These are phyloP conservation scores for Filobasidium wieringae DNA, from an alignment of 768 basidiomycete genomes.

Conservation along the genomic window DNA sequence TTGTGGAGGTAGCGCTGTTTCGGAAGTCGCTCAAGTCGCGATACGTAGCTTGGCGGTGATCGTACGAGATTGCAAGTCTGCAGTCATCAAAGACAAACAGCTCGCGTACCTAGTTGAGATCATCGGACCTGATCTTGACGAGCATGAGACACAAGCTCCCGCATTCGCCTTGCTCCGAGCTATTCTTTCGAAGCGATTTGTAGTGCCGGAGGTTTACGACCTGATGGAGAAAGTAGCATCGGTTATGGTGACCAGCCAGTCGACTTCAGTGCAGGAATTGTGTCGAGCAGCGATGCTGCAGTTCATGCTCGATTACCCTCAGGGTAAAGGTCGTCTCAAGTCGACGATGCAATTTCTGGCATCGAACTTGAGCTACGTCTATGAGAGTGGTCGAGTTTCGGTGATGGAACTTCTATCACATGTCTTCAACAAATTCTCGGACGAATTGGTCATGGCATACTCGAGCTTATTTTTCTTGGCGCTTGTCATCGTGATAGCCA, in stretches of 20 bases:
- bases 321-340: constrained; percentile 78
- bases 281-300: constrained; percentile 79
- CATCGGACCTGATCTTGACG: constrained; percentile 79
- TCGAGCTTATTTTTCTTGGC: constrained; percentile 81
- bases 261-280: constrained; percentile 76
- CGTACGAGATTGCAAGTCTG: constrained; percentile 73
- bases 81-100: constrained; percentile 79
- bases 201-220: constrained; percentile 94
- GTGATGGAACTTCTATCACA: constrained; percentile 86
- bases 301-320: constrained; percentile 93
- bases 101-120: constrained; percentile 75
- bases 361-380: constrained; percentile 77
- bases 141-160: constrained; percentile 67
- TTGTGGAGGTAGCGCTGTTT: constrained; percentile 65
- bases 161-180: constrained; percentile 82
- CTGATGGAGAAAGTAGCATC: constrained; percentile 86
- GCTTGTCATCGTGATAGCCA: constrained; percentile 82
- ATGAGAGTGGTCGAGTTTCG: constrained; percentile 83
- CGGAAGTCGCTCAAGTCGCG: constrained; percentile 76
- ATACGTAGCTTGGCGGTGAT: constrained; percentile 75
- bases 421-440: constrained; percentile 71
- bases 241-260: constrained; percentile 87
- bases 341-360: constrained; percentile 84
- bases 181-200: constrained; percentile 78
- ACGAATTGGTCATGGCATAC: constrained; percentile 54